A percentile compares a stretch with the other conserved stretches of the same genome.
phyloP scores from a whole-genome alignment of 2,329 filamentous ascomycete species.

The Trichoderma koningii region DNA sequence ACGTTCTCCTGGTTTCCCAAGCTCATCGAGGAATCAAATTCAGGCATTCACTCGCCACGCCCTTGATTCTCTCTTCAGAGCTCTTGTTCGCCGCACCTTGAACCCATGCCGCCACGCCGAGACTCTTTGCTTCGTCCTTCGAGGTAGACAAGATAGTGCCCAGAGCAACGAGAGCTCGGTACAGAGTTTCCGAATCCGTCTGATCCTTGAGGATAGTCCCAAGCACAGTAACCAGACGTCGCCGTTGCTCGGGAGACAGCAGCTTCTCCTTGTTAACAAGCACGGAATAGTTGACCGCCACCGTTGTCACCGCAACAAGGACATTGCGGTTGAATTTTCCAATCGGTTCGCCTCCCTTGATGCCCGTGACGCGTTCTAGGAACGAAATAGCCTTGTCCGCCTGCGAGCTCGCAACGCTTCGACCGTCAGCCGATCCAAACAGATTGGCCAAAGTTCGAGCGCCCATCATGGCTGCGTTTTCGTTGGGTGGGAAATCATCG shows the following conservation, averaged over 20 bases:
- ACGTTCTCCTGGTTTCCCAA: neutral
- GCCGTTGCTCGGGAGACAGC: constrained; percentile 39
- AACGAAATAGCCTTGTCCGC: constrained; percentile 61
- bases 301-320: constrained; percentile 76
- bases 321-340: constrained; percentile 72
- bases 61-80: constrained; percentile 51
- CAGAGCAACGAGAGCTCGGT: constrained; percentile 76
- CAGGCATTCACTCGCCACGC: constrained; percentile 51
- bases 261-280: constrained; percentile 57
- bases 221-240: constrained; percentile 60
- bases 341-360: constrained; percentile 50
- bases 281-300: constrained; percentile 83
- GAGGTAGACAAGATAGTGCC: constrained; percentile 70
- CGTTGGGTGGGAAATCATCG: constrained; percentile 60
- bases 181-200: constrained; percentile 79
- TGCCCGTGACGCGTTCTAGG: constrained; percentile 63
- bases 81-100: constrained; percentile 47
- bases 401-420: constrained; percentile 62
- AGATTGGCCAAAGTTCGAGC: constrained; percentile 80
- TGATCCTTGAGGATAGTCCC: constrained; percentile 64
- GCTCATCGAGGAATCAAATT: constrained; percentile 33
- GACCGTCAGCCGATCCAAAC: constrained; percentile 74
- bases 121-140: constrained; percentile 45
- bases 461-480: constrained; percentile 87
- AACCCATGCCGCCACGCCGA: constrained; percentile 47